A percentile compares a stretch with the other conserved stretches of the same genome.
Evolutionary conservation across 179 eudicot species (phyloP).

Genomic region (Vitellaria paradoxa): DNA sequence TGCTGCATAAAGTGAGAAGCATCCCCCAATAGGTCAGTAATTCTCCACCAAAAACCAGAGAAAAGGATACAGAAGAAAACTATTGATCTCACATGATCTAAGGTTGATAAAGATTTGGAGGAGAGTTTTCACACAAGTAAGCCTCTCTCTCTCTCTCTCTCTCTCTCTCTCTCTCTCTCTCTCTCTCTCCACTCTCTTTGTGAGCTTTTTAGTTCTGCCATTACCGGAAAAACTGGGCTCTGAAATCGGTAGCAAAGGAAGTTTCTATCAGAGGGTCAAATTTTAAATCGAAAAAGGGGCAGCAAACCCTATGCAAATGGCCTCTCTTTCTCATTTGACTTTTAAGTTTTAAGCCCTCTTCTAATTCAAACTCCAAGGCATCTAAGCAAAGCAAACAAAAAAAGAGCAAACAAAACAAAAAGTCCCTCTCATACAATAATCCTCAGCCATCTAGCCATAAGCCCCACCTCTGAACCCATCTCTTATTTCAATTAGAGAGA

Average conservation of each 20-base stretch:
- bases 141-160: background rate
- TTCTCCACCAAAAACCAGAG: constrained; percentile 15
- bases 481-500: background rate
- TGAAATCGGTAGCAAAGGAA: constrained; percentile 52
- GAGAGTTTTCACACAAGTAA: background rate
- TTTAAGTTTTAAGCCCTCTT: constrained; percentile 14
- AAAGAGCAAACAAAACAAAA: constrained; percentile 5
- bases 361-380: constrained; percentile 41
- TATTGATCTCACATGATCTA: constrained; percentile 34
- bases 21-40: too few species aligned
- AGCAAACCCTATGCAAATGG: constrained; percentile 26
- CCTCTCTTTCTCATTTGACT: constrained; percentile 30
- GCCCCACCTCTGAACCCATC: background rate
- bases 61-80: constrained; percentile 20
- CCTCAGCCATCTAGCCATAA: background rate
- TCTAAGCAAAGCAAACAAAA: background rate
- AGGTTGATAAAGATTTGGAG: constrained; percentile 7
- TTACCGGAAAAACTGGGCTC: constrained; percentile 34
- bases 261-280: constrained; percentile 44
- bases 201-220: background rate
- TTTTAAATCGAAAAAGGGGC: constrained; percentile 15
- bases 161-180: background rate
- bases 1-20: too few species aligned
- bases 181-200: background rate
- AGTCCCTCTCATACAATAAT: background rate